Evolutionary conservation across 345 rosid genomes (phyloP), one percentile per base, ranked within the genome.

Genomic region (Hirschfeldia incana): DNA sequence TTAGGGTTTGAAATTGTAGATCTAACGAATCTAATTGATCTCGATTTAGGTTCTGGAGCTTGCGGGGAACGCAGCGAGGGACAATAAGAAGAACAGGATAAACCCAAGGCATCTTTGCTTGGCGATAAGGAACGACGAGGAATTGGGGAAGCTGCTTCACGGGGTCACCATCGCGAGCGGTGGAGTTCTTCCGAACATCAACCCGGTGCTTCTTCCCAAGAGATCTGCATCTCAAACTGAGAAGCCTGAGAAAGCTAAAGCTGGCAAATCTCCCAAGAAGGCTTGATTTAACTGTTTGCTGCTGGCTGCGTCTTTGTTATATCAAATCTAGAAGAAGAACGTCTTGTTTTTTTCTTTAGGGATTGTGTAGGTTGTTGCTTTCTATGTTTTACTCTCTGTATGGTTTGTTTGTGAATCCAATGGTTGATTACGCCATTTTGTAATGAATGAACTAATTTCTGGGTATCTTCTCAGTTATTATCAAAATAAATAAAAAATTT

Each of bases 101-200:
- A 87, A 85, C 72, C 94, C 94, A 0, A 72, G 92, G 70, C 94
- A 90, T 69, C 69, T 90, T 3, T 76, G 80, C 8, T 28, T 90
- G 17, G 94, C 92, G 1, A 81, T 90, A 12, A 82, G 88, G 69
- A 90, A 90, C 77, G 92, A 90, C 11, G 94, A 88, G n/a, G 91
- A 90, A 33, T 63, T 90, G 46, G 91, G 89, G 21, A 87, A 86
- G 53, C 73, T 90, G 75, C 87, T 90, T 1, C 84, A 80, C 28
- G 90, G 89, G 0, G 94, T 90, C 1, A 90, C 92, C 1, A 88
- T 90, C 6, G 91, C 94, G 0, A 85, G 83, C n/a, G 92, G 93
- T 0, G 96, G 91, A 2, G 95, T 91, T 13, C 83, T 91, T 36
- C 95, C 93, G 0, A 83, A 88, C 70, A 89, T 88, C 37, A 86